A percentile compares a stretch with the other conserved stretches of the same genome.
phyloP scores from a whole-genome alignment of 116 monocot genomes.

The Trichopus zeylanicus region DNA sequence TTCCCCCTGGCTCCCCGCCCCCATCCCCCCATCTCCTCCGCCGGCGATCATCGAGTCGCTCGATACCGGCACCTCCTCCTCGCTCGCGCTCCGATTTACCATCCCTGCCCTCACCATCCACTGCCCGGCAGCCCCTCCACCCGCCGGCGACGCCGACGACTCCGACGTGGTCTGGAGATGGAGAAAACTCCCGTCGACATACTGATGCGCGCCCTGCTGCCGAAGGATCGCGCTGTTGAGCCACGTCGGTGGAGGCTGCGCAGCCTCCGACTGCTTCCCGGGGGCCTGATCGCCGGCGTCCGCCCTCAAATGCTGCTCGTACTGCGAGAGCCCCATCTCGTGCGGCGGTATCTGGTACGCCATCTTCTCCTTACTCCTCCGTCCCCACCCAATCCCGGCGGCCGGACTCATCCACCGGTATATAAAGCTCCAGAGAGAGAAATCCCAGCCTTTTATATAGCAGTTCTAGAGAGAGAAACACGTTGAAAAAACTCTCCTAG shows the following conservation, averaged over 20 bases:
- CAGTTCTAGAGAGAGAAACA: not conserved
- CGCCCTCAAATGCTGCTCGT: slow-evolving; percentile 21
- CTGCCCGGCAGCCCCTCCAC: slow-evolving; percentile 9
- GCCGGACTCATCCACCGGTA: not conserved
- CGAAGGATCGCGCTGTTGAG: slow-evolving; percentile 53
- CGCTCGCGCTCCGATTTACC: slow-evolving; percentile 21
- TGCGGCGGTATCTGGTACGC: slow-evolving; percentile 50
- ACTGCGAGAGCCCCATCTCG: slow-evolving; percentile 37
- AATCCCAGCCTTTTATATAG: not conserved
- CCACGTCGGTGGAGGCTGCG: slow-evolving; percentile 35
- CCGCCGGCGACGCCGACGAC: slow-evolving; percentile 33
- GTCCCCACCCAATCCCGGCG: not conserved
- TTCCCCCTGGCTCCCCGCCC: slow-evolving; percentile 13
- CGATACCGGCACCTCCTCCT: slow-evolving; percentile 30
- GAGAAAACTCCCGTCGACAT: slow-evolving; percentile 76
- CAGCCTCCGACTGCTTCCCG: slow-evolving; percentile 3
- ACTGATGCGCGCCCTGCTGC: slow-evolving; percentile 25
- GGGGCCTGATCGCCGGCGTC: slow-evolving; percentile 14
- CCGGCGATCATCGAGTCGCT: slow-evolving; percentile 34
- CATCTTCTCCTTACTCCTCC: slow-evolving; percentile 16
- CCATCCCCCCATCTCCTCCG: slow-evolving; percentile 5
- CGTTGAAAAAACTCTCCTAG: not conserved
- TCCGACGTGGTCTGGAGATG: slow-evolving; percentile 83
- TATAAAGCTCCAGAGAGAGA: not conserved
- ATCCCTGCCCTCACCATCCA: slow-evolving; percentile 15